Evolutionary conservation across 306 rosid species (phyloP).

Genomic region (Pueraria montana): DNA sequence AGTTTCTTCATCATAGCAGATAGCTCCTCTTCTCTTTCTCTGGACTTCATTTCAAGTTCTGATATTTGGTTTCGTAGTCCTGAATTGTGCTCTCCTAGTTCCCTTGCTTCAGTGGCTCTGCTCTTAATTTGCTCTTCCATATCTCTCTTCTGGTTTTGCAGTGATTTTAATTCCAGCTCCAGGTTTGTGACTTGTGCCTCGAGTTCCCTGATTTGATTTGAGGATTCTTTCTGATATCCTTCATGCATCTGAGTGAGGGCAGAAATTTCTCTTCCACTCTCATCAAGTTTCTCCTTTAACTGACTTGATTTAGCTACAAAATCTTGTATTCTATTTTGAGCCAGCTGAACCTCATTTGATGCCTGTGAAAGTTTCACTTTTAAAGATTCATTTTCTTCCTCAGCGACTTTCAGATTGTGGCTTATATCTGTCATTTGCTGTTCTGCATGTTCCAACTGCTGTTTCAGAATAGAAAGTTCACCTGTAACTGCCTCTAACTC

Average conservation of each 20-base stretch:
- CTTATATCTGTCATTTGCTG: conserved; percentile 58
- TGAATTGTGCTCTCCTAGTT: conserved; percentile 59
- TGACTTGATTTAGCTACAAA: conserved; percentile 58
- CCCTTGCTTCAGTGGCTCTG: conserved; percentile 59
- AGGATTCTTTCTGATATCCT: conserved; percentile 57
- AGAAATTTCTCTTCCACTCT: conserved; percentile 64
- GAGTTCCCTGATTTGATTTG: conserved; percentile 55
- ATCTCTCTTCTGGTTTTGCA: conserved; percentile 59
- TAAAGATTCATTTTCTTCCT: conserved; percentile 74
- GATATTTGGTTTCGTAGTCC: conserved; percentile 59
- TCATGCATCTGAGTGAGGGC: conserved; percentile 67
- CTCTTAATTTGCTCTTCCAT: conserved; percentile 59
- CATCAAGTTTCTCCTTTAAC: conserved; percentile 63
- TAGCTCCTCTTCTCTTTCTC: conserved; percentile 69
- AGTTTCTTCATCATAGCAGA: conserved; percentile 63
- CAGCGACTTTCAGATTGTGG: conserved; percentile 56
- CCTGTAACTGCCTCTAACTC: conserved; percentile 64
- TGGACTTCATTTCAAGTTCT: conserved; percentile 59
- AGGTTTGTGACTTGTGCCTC: conserved; percentile 51
- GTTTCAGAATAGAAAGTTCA: conserved; percentile 64
- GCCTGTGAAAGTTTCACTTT: conserved; percentile 63
- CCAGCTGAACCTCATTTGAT: conserved; percentile 65
- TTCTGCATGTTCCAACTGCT: conserved; percentile 65
- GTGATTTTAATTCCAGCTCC: conserved; percentile 63
- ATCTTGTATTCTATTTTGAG: conserved; percentile 61